These are phyloP conservation scores for Aquilaria sinensis DNA, from an alignment of 345 rosid species.

Conservation along the genomic window DNA sequence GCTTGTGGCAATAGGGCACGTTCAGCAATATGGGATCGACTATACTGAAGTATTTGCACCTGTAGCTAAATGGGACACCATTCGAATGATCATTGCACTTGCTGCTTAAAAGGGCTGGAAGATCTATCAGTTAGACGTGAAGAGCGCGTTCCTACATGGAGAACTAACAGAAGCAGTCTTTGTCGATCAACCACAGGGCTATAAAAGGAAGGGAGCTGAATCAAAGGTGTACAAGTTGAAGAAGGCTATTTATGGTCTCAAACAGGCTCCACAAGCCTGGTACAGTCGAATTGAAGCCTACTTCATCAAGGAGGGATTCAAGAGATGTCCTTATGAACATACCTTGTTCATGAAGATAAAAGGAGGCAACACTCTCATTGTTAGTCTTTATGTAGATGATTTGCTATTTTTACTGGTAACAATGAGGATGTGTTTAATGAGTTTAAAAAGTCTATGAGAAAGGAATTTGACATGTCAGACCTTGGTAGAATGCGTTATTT, in stretches of 20 bases:
- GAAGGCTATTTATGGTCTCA: not conserved
- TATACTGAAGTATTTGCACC: not conserved
- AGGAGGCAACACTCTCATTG: not conserved
- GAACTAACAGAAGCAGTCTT: not conserved
- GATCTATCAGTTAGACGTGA: conserved; percentile 4
- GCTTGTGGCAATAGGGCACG: not conserved
- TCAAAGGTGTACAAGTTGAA: not conserved
- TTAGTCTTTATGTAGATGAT: not conserved
- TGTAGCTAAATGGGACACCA: not conserved
- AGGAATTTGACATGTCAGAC: not conserved
- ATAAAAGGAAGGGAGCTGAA: conserved; percentile 1
- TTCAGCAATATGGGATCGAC: not conserved
- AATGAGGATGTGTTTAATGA: not conserved
- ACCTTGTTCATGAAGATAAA: not conserved
- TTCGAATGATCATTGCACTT: not conserved
- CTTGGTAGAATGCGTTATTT: not conserved
- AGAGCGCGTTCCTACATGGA: not conserved
- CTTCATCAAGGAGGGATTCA: not conserved
- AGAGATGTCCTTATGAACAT: conserved; percentile 3
- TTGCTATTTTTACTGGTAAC: not conserved
- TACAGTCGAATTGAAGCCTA: conserved; percentile 7
- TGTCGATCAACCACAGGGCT: not conserved
- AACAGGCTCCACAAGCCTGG: not conserved
- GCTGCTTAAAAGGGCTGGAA: conserved; percentile 2
- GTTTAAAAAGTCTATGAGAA: not conserved